phyloP scores from a whole-genome alignment of 139 green algal genomes.

The Mesostigma viride region DNA sequence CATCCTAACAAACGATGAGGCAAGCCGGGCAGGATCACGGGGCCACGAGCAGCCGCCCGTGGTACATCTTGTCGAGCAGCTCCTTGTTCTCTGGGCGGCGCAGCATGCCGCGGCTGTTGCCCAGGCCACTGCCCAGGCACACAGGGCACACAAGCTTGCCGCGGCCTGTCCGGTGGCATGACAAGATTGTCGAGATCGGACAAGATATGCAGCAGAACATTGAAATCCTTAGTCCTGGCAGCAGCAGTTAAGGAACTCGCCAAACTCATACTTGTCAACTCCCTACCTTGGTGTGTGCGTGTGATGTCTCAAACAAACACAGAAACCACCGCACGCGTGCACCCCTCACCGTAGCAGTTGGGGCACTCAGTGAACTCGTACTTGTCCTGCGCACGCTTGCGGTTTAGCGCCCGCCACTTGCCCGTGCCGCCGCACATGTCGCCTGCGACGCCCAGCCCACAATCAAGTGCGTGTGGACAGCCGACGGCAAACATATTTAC shows the following conservation, averaged over 20 bases:
- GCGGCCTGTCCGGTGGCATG: constrained; percentile 28
- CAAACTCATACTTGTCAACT: no score
- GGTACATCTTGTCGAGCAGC: constrained; percentile 89
- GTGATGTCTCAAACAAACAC: no score
- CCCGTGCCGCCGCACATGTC: constrained; percentile 97
- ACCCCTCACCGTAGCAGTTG: constrained; percentile 70
- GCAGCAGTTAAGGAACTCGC: no score
- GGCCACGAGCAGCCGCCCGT: constrained; percentile 66
- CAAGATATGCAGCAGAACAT: background rate
- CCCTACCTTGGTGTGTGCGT: no score
- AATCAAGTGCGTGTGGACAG: no score
- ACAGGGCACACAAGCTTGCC: constrained; percentile 81
- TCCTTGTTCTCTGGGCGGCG: constrained; percentile 73
- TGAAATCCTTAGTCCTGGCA: no score
- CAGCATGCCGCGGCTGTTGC: constrained; percentile 84
- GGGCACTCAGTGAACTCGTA: constrained; percentile 98
- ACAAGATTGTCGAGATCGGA: background rate
- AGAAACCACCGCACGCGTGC: background rate
- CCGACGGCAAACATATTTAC: no score
- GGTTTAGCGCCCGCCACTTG: constrained; percentile 90
- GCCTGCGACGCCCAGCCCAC: no score
- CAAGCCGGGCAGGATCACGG: no score
- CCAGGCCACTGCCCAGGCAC: constrained; percentile 89
- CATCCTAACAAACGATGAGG: no score
- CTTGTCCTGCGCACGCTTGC: constrained; percentile 82